phyloP scores from a whole-genome alignment of 2,329 filamentous ascomycete species.

The Cladophialophora immunda region DNA sequence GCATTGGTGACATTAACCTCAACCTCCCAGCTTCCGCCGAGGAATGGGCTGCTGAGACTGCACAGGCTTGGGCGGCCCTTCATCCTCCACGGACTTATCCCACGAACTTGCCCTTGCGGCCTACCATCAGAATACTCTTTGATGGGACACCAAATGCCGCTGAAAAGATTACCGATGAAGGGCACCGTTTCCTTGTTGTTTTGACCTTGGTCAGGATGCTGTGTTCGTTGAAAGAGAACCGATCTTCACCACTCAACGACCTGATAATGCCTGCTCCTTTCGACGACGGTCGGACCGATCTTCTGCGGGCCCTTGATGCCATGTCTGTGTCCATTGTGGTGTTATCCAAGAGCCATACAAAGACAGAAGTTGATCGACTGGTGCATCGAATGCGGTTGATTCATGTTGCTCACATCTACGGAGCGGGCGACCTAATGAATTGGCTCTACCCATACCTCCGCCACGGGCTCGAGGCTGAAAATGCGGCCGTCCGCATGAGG shows the following conservation, averaged over 20 bases:
- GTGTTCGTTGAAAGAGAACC: constrained; percentile 15
- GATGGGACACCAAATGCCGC: neutral
- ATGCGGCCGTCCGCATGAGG: neutral
- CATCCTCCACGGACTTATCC: neutral
- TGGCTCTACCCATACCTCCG: constrained; percentile 14
- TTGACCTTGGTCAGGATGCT: constrained; percentile 10
- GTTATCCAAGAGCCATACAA: neutral
- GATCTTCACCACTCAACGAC: neutral
- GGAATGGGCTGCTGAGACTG: constrained; percentile 8
- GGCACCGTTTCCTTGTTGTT: constrained; percentile 1
- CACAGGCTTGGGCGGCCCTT: constrained; percentile 19
- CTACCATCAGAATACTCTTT: neutral
- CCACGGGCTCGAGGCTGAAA: neutral
- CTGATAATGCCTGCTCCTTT: neutral
- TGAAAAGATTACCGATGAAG: neutral
- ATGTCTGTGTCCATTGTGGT: neutral
- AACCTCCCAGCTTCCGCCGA: neutral
- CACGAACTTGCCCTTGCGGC: neutral
- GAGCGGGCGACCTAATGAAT: constrained; percentile 12
- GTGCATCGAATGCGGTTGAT: neutral
- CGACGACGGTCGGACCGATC: neutral
- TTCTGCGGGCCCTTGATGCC: neutral
- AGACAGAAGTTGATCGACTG: neutral
- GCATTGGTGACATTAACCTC: constrained; percentile 4
- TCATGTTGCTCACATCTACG: constrained; percentile 16